Evolutionary conservation across 805 yeast species (phyloP).

Genomic region (Spathaspora passalidarum): DNA sequence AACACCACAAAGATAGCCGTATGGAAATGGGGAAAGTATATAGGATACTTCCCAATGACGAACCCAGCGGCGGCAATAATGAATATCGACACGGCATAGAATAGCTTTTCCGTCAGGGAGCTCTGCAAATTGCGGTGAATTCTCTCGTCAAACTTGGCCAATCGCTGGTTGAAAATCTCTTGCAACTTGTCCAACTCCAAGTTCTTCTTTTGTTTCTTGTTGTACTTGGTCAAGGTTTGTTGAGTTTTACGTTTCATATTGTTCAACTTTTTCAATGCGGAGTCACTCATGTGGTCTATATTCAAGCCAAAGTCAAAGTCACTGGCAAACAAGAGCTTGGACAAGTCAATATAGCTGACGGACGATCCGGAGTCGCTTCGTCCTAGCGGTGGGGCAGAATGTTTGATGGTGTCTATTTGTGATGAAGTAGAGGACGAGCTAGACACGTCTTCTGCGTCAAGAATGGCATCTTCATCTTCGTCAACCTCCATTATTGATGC

Average conservation of each 20-base stretch:
- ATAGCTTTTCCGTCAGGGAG: slow-evolving; percentile 61
- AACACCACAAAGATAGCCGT: slow-evolving; percentile 56
- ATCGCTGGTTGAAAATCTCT: slow-evolving; percentile 27
- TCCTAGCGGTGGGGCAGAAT: slow-evolving; percentile 6
- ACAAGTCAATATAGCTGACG: slow-evolving; percentile 32
- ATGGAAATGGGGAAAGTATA: slow-evolving; percentile 73
- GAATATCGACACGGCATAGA: slow-evolving; percentile 72
- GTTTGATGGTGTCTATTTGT: neutral
- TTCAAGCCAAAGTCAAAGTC: slow-evolving; percentile 44
- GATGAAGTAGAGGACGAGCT: neutral
- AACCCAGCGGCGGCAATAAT: slow-evolving; percentile 70
- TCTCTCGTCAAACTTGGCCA: slow-evolving; percentile 34
- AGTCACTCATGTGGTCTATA: slow-evolving; percentile 31
- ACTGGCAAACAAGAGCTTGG: slow-evolving; percentile 34
- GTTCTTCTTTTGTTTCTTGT: slow-evolving; percentile 15
- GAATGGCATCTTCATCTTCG: neutral
- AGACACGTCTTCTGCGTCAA: neutral
- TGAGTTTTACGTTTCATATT: slow-evolving; percentile 36
- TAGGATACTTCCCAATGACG: slow-evolving; percentile 74
- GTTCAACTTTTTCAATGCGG: slow-evolving; percentile 28
- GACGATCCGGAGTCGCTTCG: slow-evolving; percentile 26
- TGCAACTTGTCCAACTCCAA: slow-evolving; percentile 30
- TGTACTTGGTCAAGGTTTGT: slow-evolving; percentile 26
- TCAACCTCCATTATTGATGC: neutral
- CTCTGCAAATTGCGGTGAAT: slow-evolving; percentile 32